Base-by-base conservation (phyloP, 495 filamentous ascomycete species). In the Hypoxylon crocopeplum region DNA sequence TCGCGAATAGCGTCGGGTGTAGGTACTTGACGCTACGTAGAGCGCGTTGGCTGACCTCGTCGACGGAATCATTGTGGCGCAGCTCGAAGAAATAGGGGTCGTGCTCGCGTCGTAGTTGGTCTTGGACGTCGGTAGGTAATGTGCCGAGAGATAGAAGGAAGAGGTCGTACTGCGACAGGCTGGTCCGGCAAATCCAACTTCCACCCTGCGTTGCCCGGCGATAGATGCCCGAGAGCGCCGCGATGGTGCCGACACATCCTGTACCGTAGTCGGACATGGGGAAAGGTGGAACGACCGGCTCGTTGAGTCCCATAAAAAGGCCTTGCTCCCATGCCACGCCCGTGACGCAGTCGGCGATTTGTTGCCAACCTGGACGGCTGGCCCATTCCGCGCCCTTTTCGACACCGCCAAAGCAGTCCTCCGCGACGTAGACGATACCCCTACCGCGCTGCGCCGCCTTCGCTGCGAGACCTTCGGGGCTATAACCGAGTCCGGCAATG, bases 201-300 rank as follows among this genome's bases (percentile, higher is more conserved):
- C 87, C 87, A 27, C 86, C 86, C 40, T 77, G 61, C 24, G 75
- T 84, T 2, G 85, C 84, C 19, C 87, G 83, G 49, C 79, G 75
- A 56, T 80, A 85, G 12, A 91, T 79, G 20, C 86, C 87, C 0
- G 77, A 76, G 38, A 89, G 74, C 3, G 85, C 87, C 21, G 85
- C 84, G 56, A 87, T 80, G 21, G 82, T 81, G 16, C 86, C 87
- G 72, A 88, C 82, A 58, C 67, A 77, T 3, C 84, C 89, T 1
- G 89, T 90, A 22, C 88, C 86, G 70, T 93, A 92, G 73, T 92
- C 89, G 30, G 85, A 89, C 76, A 90, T 91, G 17, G 89, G 90
- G 71, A 91, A 92, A 0, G 88, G 88, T 40, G 89, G 89, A 0
- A 91, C 83, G n/a, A 91, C 82, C 2, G 89, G 88, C 57, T 85